These are phyloP conservation scores for Candida adriatica DNA, from an alignment of 805 yeast genomes.

Conservation along the genomic window DNA sequence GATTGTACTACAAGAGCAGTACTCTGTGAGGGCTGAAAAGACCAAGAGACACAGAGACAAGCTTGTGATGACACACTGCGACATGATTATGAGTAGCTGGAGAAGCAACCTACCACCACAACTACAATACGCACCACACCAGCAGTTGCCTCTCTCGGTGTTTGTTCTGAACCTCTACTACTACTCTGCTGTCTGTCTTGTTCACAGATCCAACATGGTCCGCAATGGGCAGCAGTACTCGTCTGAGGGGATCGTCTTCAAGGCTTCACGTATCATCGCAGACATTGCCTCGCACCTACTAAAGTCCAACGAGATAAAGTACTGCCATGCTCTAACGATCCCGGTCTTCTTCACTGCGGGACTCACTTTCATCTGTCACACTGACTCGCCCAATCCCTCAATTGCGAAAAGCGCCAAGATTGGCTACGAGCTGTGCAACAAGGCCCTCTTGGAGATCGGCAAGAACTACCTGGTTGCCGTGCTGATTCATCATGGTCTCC, in stretches of 20 bases:
- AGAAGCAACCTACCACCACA: conserved; percentile 58
- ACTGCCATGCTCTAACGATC: conserved; percentile 52
- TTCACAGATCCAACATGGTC: conserved; percentile 63
- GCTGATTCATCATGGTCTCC: conserved; percentile 45
- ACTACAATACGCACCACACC: conserved; percentile 54
- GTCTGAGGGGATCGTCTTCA: conserved; percentile 62
- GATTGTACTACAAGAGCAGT: conserved; percentile 60
- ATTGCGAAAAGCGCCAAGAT: conserved; percentile 31
- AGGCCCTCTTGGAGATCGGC: conserved; percentile 33
- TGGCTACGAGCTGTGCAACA: conserved; percentile 26
- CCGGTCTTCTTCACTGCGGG: conserved; percentile 58
- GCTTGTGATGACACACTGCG: conserved; percentile 47
- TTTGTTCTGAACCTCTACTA: conserved; percentile 61
- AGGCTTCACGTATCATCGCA: conserved; percentile 72
- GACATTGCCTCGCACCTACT: conserved; percentile 51
- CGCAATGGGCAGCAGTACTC: conserved; percentile 28
- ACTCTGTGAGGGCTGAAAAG: conserved; percentile 60
- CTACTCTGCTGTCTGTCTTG: conserved; percentile 63
- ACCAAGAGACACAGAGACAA: conserved; percentile 38
- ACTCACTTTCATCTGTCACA: conserved; percentile 66
- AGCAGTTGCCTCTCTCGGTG: conserved; percentile 39
- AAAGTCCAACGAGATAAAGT: conserved; percentile 40
- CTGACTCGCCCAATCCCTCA: conserved; percentile 31
- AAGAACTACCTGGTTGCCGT: conserved; percentile 47
- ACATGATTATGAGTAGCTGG: conserved; percentile 73